Conservation (phyloP, 2,329 filamentous ascomycete species). For the Trichophyton mentagrophytes region DNA sequence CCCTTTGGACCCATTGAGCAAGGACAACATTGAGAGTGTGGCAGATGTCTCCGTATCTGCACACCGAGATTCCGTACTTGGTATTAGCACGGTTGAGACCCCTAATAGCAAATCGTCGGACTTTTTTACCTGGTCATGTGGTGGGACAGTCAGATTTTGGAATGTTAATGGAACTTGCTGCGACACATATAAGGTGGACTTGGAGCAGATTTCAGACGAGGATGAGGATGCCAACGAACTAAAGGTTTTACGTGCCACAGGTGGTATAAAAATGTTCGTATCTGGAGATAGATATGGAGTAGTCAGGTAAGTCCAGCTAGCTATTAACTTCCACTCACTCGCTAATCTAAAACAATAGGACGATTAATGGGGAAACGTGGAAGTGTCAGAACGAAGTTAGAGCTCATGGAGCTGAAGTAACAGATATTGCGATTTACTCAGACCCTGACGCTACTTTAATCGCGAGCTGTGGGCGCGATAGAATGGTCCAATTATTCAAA, state of each 20-base stretch:
- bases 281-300: constrained; percentile 80
- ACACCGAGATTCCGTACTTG: constrained; percentile 50
- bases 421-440: constrained; percentile 63
- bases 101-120: constrained; percentile 51
- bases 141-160: constrained; percentile 76
- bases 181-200: constrained; percentile 50
- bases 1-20: constrained; percentile 34
- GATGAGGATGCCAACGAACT: constrained; percentile 44
- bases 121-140: constrained; percentile 81
- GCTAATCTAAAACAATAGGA: constrained; percentile 16
- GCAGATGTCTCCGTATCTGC: constrained; percentile 36
- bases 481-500: constrained; percentile 84
- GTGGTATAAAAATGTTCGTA: constrained; percentile 54
- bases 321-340: not conserved
- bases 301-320: constrained; percentile 38
- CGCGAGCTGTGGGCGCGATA: constrained; percentile 74
- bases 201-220: constrained; percentile 47
- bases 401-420: constrained; percentile 76
- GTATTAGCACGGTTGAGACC: constrained; percentile 53
- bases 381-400: constrained; percentile 58
- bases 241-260: constrained; percentile 46
- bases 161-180: constrained; percentile 56
- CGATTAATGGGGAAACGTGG: constrained; percentile 39
- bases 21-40: constrained; percentile 20
- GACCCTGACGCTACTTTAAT: constrained; percentile 51